phyloP scores from a whole-genome alignment of 2,329 filamentous ascomycete species.

The Xylaria sp. region DNA sequence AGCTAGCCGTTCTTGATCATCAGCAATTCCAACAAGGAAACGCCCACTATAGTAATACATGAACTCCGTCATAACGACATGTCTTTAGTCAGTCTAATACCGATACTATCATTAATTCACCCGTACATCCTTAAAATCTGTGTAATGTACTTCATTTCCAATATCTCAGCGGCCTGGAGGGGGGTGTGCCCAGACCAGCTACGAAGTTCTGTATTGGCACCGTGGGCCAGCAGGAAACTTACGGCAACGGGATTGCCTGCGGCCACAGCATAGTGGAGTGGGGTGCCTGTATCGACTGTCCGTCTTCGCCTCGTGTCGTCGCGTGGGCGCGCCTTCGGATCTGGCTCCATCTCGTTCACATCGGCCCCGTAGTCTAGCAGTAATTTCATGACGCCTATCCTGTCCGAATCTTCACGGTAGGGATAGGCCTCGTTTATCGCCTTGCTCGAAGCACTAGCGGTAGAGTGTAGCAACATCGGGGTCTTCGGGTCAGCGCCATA shows the following conservation, averaged over 20 bases:
- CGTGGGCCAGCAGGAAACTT: conserved; percentile 32
- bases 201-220: conserved; percentile 31
- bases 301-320: conserved; percentile 31
- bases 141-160: conserved; percentile 29
- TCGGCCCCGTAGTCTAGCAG: conserved; percentile 31
- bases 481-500: conserved; percentile 33
- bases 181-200: conserved; percentile 35
- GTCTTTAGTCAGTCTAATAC: conserved; percentile 4
- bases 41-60: conserved; percentile 27
- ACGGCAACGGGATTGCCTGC: conserved; percentile 31
- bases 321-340: conserved; percentile 32
- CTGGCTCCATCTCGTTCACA: conserved; percentile 36
- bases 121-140: conserved; percentile 30
- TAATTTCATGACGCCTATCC: conserved; percentile 31
- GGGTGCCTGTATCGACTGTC: conserved; percentile 32
- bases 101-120: conserved; percentile 12
- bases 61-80: conserved; percentile 13
- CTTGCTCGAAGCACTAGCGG: conserved; percentile 29
- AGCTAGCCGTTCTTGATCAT: conserved; percentile 3
- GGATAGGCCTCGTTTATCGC: conserved; percentile 27
- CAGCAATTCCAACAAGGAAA: conserved; percentile 15
- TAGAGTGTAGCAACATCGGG: conserved; percentile 32
- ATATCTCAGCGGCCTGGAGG: conserved; percentile 30
- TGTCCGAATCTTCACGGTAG: conserved; percentile 29
- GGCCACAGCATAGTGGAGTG: conserved; percentile 33